Evolutionary conservation across 768 basidiomycete species (phyloP).

Genomic region (Termitomyces sp.): DNA sequence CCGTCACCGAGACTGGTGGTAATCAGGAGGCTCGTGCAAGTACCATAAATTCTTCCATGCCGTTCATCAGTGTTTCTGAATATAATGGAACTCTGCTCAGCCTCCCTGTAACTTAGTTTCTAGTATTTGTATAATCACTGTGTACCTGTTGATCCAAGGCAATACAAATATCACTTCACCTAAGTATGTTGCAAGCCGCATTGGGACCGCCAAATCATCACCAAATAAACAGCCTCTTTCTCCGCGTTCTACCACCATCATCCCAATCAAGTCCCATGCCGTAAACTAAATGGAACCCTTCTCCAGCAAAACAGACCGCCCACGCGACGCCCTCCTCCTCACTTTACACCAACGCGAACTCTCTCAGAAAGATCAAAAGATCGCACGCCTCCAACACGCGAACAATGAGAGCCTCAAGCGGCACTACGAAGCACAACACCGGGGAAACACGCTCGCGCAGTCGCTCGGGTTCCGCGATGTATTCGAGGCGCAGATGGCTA

Average conservation of each 20-base stretch:
- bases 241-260: background rate
- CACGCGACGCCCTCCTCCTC: constrained; percentile 34
- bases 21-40: no score
- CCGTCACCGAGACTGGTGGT: no score
- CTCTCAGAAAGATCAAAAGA: constrained; percentile 24
- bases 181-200: no score
- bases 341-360: constrained; percentile 33
- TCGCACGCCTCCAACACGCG: constrained; percentile 28
- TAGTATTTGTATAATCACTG: no score
- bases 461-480: constrained; percentile 43
- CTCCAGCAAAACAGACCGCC: constrained; percentile 30
- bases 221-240: background rate
- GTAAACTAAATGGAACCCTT: constrained; percentile 18
- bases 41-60: no score
- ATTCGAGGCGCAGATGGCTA: constrained; percentile 37
- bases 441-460: constrained; percentile 35
- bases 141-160: no score
- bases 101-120: no score
- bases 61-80: no score
- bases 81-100: no score
- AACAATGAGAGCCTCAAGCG: constrained; percentile 35
- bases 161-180: no score
- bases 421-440: constrained; percentile 34
- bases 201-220: no score
- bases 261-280: constrained; percentile 6